These are phyloP conservation scores for Boletus sp. DNA, from an alignment of 1,284 basidiomycete genomes.

Conservation along the genomic window DNA sequence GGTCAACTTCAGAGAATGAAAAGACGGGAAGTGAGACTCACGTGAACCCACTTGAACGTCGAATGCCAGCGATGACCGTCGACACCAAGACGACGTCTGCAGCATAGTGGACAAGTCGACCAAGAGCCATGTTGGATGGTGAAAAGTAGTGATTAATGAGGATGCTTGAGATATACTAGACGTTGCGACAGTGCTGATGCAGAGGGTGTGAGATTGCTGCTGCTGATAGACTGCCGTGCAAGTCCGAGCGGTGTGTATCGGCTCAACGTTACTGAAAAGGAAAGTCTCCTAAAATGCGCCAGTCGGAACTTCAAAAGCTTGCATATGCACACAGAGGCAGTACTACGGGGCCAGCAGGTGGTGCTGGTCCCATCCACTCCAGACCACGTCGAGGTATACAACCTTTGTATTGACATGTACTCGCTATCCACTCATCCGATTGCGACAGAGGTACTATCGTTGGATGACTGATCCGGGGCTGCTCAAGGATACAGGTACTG, in stretches of 20 bases:
- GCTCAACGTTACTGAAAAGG: constrained; percentile 16
- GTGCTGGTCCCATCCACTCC: constrained; percentile 72
- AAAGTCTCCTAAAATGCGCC: constrained; percentile 16
- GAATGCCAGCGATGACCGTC: constrained; percentile 88
- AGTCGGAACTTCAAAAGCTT: not conserved
- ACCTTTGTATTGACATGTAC: not conserved
- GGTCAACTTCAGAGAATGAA: constrained; percentile 3
- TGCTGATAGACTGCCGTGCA: too few species aligned
- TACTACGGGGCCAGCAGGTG: constrained; percentile 59
- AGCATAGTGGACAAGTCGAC: constrained; percentile 80
- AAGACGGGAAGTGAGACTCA: constrained; percentile 43
- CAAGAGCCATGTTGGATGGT: constrained; percentile 60
- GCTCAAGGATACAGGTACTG: constrained; percentile 80
- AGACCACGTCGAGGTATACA: constrained; percentile 59
- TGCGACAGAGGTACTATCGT: constrained; percentile 71
- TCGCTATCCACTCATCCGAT: not conserved
- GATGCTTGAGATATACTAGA: constrained; percentile 1
- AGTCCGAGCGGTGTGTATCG: constrained; percentile 1
- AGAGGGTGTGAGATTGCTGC: not conserved
- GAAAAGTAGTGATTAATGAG: not conserved
- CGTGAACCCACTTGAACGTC: constrained; percentile 86
- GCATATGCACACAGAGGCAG: constrained; percentile 25
- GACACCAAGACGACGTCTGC: constrained; percentile 85
- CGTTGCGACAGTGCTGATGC: not conserved
- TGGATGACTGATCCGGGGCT: constrained; percentile 88